Percentiles rank a stretch among this genome's conserved stretches.
phyloP scores from a whole-genome alignment of 176 grass and related monocot genomes.

The Coix lacrymajobi region DNA sequence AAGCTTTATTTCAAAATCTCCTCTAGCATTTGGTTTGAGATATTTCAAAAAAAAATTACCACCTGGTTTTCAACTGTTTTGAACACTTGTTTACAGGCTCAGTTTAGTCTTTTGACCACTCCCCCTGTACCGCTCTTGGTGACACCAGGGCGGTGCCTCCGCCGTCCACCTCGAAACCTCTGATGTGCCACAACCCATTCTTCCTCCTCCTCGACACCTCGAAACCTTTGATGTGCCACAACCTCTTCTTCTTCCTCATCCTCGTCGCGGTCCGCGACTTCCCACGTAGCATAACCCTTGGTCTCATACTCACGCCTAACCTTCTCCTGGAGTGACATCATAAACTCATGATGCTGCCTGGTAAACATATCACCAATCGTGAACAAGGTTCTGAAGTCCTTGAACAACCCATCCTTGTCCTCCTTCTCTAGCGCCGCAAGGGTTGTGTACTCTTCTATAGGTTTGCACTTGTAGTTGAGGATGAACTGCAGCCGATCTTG shows the following conservation, averaged over 20 bases:
- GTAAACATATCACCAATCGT: too few species aligned
- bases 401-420: not conserved
- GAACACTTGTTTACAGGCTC: not conserved
- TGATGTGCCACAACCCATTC: not conserved
- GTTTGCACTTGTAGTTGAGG: not conserved
- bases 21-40: not conserved
- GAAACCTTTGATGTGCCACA: not conserved
- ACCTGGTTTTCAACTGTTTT: not conserved
- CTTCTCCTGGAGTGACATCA: not conserved
- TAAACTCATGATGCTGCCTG: too few species aligned
- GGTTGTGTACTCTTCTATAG: too few species aligned
- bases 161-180: not conserved
- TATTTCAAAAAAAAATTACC: not conserved
- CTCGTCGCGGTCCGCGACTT: not conserved
- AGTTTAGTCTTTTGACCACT: not conserved
- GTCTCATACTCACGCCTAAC: not conserved
- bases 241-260: not conserved
- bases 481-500: not conserved
- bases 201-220: not conserved
- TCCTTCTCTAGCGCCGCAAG: not conserved
- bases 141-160: not conserved
- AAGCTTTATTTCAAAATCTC: not conserved
- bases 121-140: not conserved
- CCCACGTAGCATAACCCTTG: not conserved
- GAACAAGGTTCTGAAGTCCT: not conserved